A percentile compares a stretch with the other conserved stretches of the same genome.
These are phyloP conservation scores for Cytospora schulzeri DNA, from an alignment of 2,329 filamentous ascomycete genomes.

Conservation along the genomic window DNA sequence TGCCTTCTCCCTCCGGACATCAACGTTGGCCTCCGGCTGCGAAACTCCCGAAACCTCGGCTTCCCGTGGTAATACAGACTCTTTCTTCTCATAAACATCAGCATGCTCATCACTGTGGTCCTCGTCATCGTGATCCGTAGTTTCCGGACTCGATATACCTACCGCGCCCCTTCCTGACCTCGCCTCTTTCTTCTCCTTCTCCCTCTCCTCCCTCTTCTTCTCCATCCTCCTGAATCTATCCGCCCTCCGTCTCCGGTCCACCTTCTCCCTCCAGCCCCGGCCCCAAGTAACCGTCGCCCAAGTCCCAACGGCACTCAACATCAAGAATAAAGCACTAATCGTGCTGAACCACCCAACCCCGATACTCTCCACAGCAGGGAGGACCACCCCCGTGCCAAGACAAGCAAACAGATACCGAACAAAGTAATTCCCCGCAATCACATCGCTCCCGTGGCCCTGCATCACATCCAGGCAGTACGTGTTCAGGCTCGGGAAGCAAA, in stretches of 20 bases:
- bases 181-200: neutral
- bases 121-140: neutral
- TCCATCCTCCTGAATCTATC: slow-evolving; percentile 35
- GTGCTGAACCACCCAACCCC: slow-evolving; percentile 84
- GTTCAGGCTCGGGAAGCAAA: slow-evolving; percentile 70
- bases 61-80: too few relatives aligned
- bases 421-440: slow-evolving; percentile 80
- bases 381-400: slow-evolving; percentile 67
- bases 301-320: slow-evolving; percentile 46
- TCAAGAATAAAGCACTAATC: slow-evolving; percentile 62
- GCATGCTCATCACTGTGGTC: neutral
- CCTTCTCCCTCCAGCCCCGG: slow-evolving; percentile 51
- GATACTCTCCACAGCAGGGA: slow-evolving; percentile 73
- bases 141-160: neutral
- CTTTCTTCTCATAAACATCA: neutral
- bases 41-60: neutral
- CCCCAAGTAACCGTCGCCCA: slow-evolving; percentile 55
- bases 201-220: slow-evolving; percentile 1
- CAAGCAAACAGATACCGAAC: slow-evolving; percentile 76
- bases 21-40: neutral
- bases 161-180: neutral
- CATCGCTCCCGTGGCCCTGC: slow-evolving; percentile 69
- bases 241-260: slow-evolving; percentile 51
- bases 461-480: slow-evolving; percentile 83
- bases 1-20: neutral